These are phyloP conservation scores for Thermothielavioides terrestris DNA, from an alignment of 495 filamentous ascomycete species.

Conservation along the genomic window DNA sequence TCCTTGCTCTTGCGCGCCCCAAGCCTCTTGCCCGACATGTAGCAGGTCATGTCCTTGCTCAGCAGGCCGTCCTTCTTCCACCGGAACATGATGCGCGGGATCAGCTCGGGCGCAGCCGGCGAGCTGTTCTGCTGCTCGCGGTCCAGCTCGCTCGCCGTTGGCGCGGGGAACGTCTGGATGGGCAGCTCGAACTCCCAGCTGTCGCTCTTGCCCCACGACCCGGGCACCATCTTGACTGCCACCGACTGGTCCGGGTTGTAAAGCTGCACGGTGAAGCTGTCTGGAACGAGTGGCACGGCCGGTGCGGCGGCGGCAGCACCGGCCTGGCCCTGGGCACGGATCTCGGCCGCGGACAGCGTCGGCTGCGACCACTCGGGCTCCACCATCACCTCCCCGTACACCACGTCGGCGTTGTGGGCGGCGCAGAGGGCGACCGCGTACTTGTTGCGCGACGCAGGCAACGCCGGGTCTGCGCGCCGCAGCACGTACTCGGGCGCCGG, in stretches of 20 bases:
- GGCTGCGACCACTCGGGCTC: conserved; percentile 78
- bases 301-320: conserved; percentile 59
- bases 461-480: conserved; percentile 60
- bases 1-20: conserved; percentile 70
- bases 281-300: conserved; percentile 68
- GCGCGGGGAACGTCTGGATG: conserved; percentile 70
- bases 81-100: conserved; percentile 74
- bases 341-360: conserved; percentile 67
- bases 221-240: conserved; percentile 56
- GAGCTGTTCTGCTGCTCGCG: conserved; percentile 60
- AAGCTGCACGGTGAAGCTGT: conserved; percentile 71
- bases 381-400: conserved; percentile 82
- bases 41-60: conserved; percentile 69
- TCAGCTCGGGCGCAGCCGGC: conserved; percentile 54
- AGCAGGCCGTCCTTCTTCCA: conserved; percentile 91
- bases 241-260: conserved; percentile 92
- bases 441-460: conserved; percentile 63
- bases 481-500: conserved; percentile 70
- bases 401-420: conserved; percentile 65
- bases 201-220: conserved; percentile 67
- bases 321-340: conserved; percentile 52
- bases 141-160: conserved; percentile 68
- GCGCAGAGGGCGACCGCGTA: conserved; percentile 84
- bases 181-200: conserved; percentile 92
- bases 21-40: conserved; percentile 65